phyloP scores from a whole-genome alignment of 352 stramenopile genomes.

The Phytophthora ohioensis region DNA sequence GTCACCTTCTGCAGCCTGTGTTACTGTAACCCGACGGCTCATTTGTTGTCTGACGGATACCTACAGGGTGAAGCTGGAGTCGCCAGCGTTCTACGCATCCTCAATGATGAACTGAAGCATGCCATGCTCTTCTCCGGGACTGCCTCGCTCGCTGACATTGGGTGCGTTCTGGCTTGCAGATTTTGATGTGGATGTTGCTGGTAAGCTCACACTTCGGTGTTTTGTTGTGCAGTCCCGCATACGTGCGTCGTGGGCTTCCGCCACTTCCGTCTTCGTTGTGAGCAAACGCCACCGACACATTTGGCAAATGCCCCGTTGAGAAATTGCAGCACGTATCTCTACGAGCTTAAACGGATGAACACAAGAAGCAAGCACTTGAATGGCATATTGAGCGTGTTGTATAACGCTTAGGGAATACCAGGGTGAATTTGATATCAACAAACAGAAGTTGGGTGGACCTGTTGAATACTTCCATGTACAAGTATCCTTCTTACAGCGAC shows the following conservation, averaged over 20 bases:
- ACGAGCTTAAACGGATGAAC: slow-evolving; percentile 9
- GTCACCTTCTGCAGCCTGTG: neutral
- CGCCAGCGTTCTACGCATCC: slow-evolving; percentile 85
- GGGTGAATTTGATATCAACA: slow-evolving; percentile 17
- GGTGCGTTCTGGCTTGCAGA: slow-evolving; percentile 34
- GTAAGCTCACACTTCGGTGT: neutral
- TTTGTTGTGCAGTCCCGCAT: slow-evolving; percentile 22
- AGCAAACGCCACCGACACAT: slow-evolving; percentile 31
- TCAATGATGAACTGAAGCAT: slow-evolving; percentile 93
- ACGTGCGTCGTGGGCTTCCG: slow-evolving; percentile 35
- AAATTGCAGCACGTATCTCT: neutral
- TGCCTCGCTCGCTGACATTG: slow-evolving; percentile 63
- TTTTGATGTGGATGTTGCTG: neutral
- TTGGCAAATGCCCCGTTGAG: neutral
- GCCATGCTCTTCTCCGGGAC: slow-evolving; percentile 90
- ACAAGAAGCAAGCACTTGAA: neutral
- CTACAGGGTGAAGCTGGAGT: slow-evolving; percentile 85
- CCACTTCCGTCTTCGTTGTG: slow-evolving; percentile 25
- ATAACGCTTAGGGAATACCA: slow-evolving; percentile 3
- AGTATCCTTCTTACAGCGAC: slow-evolving; percentile 34
- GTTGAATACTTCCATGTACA: slow-evolving; percentile 8
- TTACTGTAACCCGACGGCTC: neutral
- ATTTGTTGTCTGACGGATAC: neutral
- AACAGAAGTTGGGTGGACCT: slow-evolving; percentile 3
- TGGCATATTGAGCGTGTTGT: slow-evolving; percentile 11